Base-by-base conservation (phyloP, 495 filamentous ascomycete species). In the Penicillium herquei region DNA sequence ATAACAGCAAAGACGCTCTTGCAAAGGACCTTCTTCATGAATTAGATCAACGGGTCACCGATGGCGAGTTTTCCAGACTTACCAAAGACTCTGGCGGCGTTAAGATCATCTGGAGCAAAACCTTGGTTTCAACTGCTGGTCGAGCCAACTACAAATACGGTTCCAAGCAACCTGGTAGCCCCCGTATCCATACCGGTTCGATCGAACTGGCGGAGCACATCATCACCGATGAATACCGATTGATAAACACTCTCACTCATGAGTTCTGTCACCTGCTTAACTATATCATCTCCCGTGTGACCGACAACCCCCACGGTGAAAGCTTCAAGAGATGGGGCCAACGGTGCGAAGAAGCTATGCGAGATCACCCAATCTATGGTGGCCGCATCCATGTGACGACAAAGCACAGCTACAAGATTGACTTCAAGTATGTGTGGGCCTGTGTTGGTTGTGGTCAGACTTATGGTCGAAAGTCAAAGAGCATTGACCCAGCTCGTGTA, bases 261-360 rank as follows among this genome's bases (percentile, higher is more conserved):
- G 94, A 98, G 59, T 98, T 91, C 76, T 97, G 93, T 71, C 94
- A 98, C 66, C 77, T 98, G 1, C 86, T 89, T 32, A 92, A 89
- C 63, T 95, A 88, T 70, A 91, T 97, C 78, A 77, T 97, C 47
- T 82, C 78, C 33, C 78, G 84, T 13, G 72, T 88, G 18, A 78
- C 77, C 17, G 82, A 82, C 33, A 80, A 88, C 52, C 87, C 91
- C 1, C 94, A 98, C 65, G 93, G 92, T 10, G 72, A 77, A 12
- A 87, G 88, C 57, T 98, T 98, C 78, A 91, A 96, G 71, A 59
- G 70, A 17, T 96, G 80, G 81, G 84, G 83, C 1, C 55, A 59
- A 11, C 74, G 76, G 63, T 80, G 80, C 66, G 71, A 72, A 6
- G 56, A 67, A 6, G 62, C 71, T 21, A 56, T 87, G 69, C 55